Percentiles rank a stretch among this genome's conserved stretches.
phyloP scores from a whole-genome alignment of 148 eudicot species.

The Rhododendron ovatum region DNA sequence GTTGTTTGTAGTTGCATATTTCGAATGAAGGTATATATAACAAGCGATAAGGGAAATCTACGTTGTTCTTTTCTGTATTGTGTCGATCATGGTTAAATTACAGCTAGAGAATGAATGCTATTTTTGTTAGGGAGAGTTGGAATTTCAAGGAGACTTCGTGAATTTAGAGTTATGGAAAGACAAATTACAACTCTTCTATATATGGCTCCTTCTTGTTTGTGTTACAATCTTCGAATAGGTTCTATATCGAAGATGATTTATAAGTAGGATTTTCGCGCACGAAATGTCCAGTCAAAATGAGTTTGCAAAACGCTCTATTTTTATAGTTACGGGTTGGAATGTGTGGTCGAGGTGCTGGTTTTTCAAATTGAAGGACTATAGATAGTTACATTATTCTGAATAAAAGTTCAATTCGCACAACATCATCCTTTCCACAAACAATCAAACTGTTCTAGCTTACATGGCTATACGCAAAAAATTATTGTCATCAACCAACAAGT shows the following conservation, averaged over 20 bases:
- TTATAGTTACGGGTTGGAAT: not conserved
- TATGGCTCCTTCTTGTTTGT: not conserved
- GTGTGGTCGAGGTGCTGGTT: not conserved
- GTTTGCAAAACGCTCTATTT: not conserved
- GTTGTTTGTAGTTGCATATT: not conserved
- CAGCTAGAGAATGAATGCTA: not conserved
- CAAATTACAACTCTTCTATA: not conserved
- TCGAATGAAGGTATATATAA: not conserved
- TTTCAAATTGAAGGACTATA: too few relatives aligned
- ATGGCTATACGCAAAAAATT: too few relatives aligned
- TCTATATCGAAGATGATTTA: not conserved
- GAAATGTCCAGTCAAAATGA: too few relatives aligned
- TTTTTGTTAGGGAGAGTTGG: not conserved
- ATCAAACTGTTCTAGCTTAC: too few relatives aligned
- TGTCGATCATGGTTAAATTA: not conserved
- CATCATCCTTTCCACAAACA: too few relatives aligned
- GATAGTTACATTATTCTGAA: too few relatives aligned
- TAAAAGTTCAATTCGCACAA: too few relatives aligned
- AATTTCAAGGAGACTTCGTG: not conserved
- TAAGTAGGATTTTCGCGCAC: too few relatives aligned
- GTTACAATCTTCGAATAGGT: not conserved
- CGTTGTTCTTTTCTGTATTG: not conserved
- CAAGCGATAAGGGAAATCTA: not conserved
- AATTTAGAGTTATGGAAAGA: not conserved
- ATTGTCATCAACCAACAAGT: too few relatives aligned